Evolutionary conservation across 441 rosid genomes (phyloP).

Genomic region (Metrosideros polymorpha): DNA sequence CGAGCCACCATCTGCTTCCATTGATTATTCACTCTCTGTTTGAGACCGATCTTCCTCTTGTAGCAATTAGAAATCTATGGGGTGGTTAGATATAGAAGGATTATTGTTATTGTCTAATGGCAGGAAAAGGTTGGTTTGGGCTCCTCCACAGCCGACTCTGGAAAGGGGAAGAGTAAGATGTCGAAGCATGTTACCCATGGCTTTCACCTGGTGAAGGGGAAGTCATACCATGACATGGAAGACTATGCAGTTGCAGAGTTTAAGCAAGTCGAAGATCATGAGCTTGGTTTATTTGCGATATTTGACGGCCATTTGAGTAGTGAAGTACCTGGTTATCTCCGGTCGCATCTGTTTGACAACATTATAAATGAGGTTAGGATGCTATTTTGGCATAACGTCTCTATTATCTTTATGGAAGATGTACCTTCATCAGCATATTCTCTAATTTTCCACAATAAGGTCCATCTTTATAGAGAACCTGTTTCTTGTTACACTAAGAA

Average conservation of each 20-base stretch:
- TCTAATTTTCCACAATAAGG: background rate
- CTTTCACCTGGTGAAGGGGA: slow-evolving; percentile 75
- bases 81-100: background rate
- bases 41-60: background rate
- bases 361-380: slow-evolving; percentile 65
- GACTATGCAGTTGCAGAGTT: slow-evolving; percentile 71
- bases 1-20: background rate
- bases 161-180: slow-evolving; percentile 88
- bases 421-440: background rate
- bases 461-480: background rate
- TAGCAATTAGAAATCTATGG: background rate
- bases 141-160: slow-evolving; percentile 49
- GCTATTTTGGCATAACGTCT: background rate
- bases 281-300: slow-evolving; percentile 91
- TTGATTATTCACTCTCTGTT: background rate
- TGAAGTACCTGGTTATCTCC: slow-evolving; percentile 63
- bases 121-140: slow-evolving; percentile 73
- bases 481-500: background rate
- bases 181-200: slow-evolving; percentile 69
- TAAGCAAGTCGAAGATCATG: slow-evolving; percentile 61
- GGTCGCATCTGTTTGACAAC: slow-evolving; percentile 61
- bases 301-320: slow-evolving; percentile 89
- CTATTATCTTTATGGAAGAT: background rate
- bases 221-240: slow-evolving; percentile 68
- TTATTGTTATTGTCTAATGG: background rate